These are phyloP conservation scores for Piloderma croceum DNA, from an alignment of 768 basidiomycete species.

Conservation along the genomic window DNA sequence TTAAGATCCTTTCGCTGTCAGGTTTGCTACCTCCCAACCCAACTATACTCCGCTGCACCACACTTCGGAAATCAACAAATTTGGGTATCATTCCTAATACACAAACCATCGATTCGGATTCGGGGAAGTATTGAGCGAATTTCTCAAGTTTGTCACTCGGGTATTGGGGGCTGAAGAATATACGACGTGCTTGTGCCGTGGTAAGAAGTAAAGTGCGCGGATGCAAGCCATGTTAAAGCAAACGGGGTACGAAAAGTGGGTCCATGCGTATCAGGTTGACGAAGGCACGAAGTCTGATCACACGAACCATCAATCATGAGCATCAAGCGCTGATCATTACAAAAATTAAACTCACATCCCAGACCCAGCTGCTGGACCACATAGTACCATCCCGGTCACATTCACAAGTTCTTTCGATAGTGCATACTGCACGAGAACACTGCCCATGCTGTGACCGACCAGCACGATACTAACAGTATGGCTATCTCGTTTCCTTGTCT, in stretches of 20 bases:
- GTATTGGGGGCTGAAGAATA: neutral
- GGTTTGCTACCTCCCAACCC: too few relatives aligned
- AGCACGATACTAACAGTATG: too few relatives aligned
- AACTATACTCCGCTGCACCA: too few relatives aligned
- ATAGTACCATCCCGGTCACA: too few relatives aligned
- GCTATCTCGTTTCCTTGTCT: too few relatives aligned
- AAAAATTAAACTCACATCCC: neutral
- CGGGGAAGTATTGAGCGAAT: neutral
- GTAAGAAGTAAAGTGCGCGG: neutral
- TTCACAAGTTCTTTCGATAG: neutral
- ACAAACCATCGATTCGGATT: neutral
- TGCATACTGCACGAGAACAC: neutral
- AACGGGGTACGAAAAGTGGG: neutral
- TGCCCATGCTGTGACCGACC: neutral
- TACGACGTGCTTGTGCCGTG: neutral
- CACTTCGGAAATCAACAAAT: too few relatives aligned
- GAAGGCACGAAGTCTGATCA: neutral
- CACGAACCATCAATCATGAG: neutral
- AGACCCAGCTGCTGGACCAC: neutral
- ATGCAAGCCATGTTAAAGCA: neutral
- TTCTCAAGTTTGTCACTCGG: neutral
- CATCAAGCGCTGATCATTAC: too few relatives aligned
- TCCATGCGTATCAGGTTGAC: neutral
- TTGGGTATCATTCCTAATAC: too few relatives aligned
- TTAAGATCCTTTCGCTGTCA: too few relatives aligned